Evolutionary conservation across 306 rosid species (phyloP), one percentile per base, ranked within the genome.

Genomic region (Dryas octopetala): DNA sequence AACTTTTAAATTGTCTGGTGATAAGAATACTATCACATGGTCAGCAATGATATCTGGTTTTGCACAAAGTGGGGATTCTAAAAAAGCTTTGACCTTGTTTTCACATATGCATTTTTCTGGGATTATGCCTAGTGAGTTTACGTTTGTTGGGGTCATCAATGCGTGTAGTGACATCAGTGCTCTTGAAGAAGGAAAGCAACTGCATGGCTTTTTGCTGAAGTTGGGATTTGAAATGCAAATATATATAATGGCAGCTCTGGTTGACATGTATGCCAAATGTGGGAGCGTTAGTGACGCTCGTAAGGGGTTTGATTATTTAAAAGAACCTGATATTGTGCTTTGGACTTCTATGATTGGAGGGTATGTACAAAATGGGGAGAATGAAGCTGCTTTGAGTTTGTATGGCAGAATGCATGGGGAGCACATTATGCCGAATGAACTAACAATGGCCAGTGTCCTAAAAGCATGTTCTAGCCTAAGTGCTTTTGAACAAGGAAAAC

Each of bases 311-410:
- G 90, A 88, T 73, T 84, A 68, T 79, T 62, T 91, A 45, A 84
- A 81, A 57, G 87, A 86, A 50, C 91, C 91, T 26, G 97, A 93
- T 83, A 86, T 86, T 68, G 92, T 91, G 88, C 88, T 91, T 60
- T 91, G 96, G 97, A 91, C 93, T 80, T 91, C 98, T 52, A 91
- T 93, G 86, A 91, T 91, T 70, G 86, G 91, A 32, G 98, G 97
- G 26, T 85, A 88, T 79, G 96, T 78, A 8, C 88, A 86, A 62
- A 93, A 89, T 80, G 90, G 93, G 57, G 93, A 89, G 59, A 85
- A 77, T 61, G 98, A 93, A 88, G 88, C 76, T 76, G 93, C 89
- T 59, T 54, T 93, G 67, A 88, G 73, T 76, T 83, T 91, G 73
- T 91, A 81, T 19, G 84, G 93, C 43, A 88, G 79, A 80, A 93